Evolutionary conservation across 2,329 filamentous ascomycete species (phyloP), one percentile per base, ranked within the genome.

Genomic region (Pezicula carpinea): DNA sequence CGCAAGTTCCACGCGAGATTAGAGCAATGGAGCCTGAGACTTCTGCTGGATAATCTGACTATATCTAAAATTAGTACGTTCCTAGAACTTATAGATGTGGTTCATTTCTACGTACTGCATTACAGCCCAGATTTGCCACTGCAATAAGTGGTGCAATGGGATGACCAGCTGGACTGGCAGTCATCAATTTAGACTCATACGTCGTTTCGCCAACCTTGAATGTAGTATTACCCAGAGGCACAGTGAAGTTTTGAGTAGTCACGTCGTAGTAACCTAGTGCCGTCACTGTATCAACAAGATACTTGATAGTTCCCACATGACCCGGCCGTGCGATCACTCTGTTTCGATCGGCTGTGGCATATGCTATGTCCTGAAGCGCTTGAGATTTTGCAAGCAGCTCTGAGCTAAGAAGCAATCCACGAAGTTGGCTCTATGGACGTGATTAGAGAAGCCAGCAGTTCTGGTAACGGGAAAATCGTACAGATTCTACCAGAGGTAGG

Each of bases 21-120:
- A 91, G 72, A 14, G 83, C 85, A 46, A 92, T 82, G 51, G 79
- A 80, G 44, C 80, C 83, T n/a, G 69, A 61, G 6, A 85, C 67
- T 21, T 48, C 44, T 2, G 70, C 59, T 4, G 85, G 78, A 60
- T 79, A 90, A 64, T 90, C 84, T 6, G 71, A 33, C 53, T 55
- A 11, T 22, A 34, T n/a, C 4, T 11, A 29, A 29, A 7, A 18
- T 21, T 38, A 7, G 22, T 13, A 2, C 29, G 5, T 31, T 35
- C 22, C 29, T 11, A 7, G 6, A 11, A 8, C 15, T 13, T 23
- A 29, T 15, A 15, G 13, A 7, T 14, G 32, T 5, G 17, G 23
- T n/a, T 8, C 11, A 35, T 40, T 14, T n/a, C n/a, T 15, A 40
- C 44, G 39, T 47, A 53, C 53, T 15, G 39, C 23, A 26, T 49